These are phyloP conservation scores for Volutella citrinella DNA, from an alignment of 2,329 filamentous ascomycete genomes.

Conservation along the genomic window DNA sequence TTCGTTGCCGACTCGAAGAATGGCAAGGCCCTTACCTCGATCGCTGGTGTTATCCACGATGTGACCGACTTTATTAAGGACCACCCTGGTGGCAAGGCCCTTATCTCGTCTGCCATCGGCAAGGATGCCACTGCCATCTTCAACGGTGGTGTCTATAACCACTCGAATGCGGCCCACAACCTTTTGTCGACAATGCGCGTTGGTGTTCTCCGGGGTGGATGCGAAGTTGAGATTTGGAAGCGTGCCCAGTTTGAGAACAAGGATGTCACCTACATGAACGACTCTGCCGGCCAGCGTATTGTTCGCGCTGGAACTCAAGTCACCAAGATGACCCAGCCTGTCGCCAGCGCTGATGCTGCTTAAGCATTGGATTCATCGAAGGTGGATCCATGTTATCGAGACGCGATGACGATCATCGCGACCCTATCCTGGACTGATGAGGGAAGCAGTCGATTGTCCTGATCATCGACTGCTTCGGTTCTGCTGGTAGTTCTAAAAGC, in stretches of 20 bases:
- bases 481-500: too few species aligned
- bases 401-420: too few species aligned
- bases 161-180: constrained; percentile 89
- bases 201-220: constrained; percentile 80
- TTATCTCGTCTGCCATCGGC: constrained; percentile 78
- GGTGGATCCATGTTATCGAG: too few species aligned
- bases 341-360: constrained; percentile 80
- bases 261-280: constrained; percentile 75
- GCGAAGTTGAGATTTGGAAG: constrained; percentile 93
- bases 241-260: constrained; percentile 80
- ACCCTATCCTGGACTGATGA: too few species aligned
- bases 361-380: constrained; percentile 44
- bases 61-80: constrained; percentile 82
- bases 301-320: constrained; percentile 82
- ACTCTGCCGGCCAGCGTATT: constrained; percentile 77
- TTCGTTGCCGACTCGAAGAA: constrained; percentile 74
- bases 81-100: constrained; percentile 85
- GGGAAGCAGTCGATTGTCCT: too few species aligned
- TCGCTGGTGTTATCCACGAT: constrained; percentile 85
- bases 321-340: constrained; percentile 77
- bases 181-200: constrained; percentile 84
- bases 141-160: constrained; percentile 87
- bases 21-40: constrained; percentile 71
- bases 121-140: constrained; percentile 90
- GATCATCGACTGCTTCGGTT: too few species aligned